Conservation (phyloP, 1,139 yeast genomes). For the Zygoascus hellenicus region DNA sequence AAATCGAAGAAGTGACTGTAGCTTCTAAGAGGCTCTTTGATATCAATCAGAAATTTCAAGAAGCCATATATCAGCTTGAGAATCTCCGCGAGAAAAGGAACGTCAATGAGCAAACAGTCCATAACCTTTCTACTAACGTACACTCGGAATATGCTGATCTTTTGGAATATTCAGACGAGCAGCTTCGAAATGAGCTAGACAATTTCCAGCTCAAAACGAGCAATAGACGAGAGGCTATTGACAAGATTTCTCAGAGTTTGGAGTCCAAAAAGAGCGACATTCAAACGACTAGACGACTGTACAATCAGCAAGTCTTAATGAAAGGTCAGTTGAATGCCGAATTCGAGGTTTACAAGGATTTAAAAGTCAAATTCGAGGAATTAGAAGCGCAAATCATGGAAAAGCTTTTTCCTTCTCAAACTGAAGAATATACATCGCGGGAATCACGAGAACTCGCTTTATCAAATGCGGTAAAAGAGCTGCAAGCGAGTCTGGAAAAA, state of each 20-base stretch:
- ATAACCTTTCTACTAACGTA: conserved; percentile 44
- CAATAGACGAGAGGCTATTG: conserved; percentile 32
- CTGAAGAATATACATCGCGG: too few species aligned
- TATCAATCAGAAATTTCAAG: conserved; percentile 77
- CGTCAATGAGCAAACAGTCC: conserved; percentile 45
- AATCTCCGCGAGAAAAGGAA: conserved; percentile 38
- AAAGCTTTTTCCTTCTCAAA: too few species aligned
- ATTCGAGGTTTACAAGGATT: conserved; percentile 35
- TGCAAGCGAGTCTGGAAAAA: conserved; percentile 18
- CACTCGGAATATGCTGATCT: conserved; percentile 25
- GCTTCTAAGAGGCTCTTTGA: conserved; percentile 63
- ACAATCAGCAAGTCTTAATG: conserved; percentile 42
- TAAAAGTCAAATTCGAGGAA: too few species aligned
- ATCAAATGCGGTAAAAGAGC: conserved; percentile 12
- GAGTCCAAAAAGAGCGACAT: conserved; percentile 24
- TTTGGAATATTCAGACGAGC: conserved; percentile 46
- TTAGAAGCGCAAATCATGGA: too few species aligned
- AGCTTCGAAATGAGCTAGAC: conserved; percentile 44
- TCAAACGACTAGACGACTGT: conserved; percentile 31
- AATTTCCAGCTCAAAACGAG: conserved; percentile 50
- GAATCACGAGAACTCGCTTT: conserved; percentile 1
- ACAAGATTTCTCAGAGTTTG: conserved; percentile 14
- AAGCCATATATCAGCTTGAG: conserved; percentile 58
- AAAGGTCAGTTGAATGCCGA: conserved; percentile 58
- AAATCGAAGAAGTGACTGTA: conserved; percentile 49